These are phyloP conservation scores for Saitozyma podzolica DNA, from an alignment of 768 basidiomycete species.

Conservation along the genomic window DNA sequence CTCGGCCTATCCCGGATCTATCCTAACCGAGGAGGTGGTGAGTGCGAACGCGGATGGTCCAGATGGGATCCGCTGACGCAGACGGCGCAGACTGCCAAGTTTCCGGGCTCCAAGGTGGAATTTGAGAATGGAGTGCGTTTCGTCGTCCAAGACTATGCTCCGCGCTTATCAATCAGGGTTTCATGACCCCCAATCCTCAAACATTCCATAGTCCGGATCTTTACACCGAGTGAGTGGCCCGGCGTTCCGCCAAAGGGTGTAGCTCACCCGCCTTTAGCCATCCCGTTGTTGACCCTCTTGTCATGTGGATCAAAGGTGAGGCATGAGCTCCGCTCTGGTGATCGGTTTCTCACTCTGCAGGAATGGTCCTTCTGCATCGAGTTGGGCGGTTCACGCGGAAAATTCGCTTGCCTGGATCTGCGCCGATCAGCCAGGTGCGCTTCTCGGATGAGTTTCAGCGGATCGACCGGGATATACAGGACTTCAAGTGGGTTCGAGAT, in stretches of 20 bases:
- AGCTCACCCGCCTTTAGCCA: slow-evolving; percentile 19
- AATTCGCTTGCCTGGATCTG: slow-evolving; percentile 6
- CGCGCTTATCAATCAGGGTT: neutral
- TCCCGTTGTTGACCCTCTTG: slow-evolving; percentile 25
- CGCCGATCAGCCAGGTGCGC: slow-evolving; percentile 5
- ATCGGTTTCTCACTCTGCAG: too few species aligned
- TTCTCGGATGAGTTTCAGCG: slow-evolving; percentile 18
- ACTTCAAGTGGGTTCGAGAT: slow-evolving; percentile 22
- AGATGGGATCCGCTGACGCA: neutral
- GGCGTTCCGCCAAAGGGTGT: neutral
- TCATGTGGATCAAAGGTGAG: slow-evolving; percentile 27
- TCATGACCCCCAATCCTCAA: slow-evolving; percentile 23
- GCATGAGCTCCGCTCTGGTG: too few species aligned
- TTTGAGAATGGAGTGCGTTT: slow-evolving; percentile 20
- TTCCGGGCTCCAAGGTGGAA: slow-evolving; percentile 19
- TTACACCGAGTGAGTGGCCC: slow-evolving; percentile 22
- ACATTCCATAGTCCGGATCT: slow-evolving; percentile 24
- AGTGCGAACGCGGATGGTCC: slow-evolving; percentile 3
- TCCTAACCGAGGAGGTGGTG: slow-evolving; percentile 37
- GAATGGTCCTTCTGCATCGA: slow-evolving; percentile 17
- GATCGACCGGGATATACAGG: slow-evolving; percentile 23
- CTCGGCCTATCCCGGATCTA: slow-evolving; percentile 33
- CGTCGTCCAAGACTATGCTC: neutral
- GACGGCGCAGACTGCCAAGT: slow-evolving; percentile 7
- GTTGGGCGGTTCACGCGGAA: slow-evolving; percentile 18